Base-by-base conservation (phyloP, 2,329 filamentous ascomycete species). In the Cladosporium phlei region DNA sequence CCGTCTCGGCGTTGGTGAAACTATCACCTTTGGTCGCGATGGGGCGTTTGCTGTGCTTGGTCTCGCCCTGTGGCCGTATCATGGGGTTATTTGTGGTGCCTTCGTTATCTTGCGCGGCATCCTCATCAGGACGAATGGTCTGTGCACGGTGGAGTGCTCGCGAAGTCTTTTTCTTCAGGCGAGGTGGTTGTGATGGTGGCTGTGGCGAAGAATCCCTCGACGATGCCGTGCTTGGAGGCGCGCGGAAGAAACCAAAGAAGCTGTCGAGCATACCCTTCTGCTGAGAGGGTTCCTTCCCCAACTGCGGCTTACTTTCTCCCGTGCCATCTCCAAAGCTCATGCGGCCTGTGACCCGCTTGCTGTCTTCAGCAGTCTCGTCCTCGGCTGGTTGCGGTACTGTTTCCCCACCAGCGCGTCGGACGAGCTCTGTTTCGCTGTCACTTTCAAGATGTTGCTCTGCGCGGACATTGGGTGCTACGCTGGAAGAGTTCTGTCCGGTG, bases 191-290 rank as follows among this genome's bases (percentile, higher is more conserved):
- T 2, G 38, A 7, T 4, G 58, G 54, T 5, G 54, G 52, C 22
- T 56, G 59, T 5, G 54, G 52, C 3, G 56, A 70, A 49, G 81
- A 81, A 57, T 89, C 88, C 58, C 79, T 85, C 59, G 44, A 29
- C 25, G 42, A 9, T 6, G 28, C 24, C 11, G 44, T 34, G 17
- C 27, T 46, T 5, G 21, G 40, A 10, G 27, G 11, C 21, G 75
- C 79, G 38, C 81, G 82, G 66, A 95, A 90, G 29, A 94, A 80
- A 50, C 82, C 86, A 55, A 89, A 79, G 43, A 95, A 72, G 11
- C 77, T 67, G 51, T 66, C 66, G 5, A 73, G 37, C n/a, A 71
- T 62, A 24, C 68, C 67, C 27, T 64, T 65, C n/a, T 55, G 33
- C 59, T 64, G 46, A n/a, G 49, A 32, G 25, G 55, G 53, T 46